Evolutionary conservation across 345 rosid genomes (phyloP).

Genomic region (Gossypium longicalyx): DNA sequence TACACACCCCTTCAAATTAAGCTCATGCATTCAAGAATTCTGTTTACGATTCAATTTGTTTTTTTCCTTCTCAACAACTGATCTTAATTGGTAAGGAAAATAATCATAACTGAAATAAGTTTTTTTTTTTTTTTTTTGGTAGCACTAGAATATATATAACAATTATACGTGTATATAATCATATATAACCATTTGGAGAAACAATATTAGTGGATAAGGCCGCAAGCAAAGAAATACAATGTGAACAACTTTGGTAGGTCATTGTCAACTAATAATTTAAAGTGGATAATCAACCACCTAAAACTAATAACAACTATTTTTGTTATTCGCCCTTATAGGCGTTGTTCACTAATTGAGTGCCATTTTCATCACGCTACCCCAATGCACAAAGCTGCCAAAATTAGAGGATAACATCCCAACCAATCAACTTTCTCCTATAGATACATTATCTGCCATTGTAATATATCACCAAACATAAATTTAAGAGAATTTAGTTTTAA

Average conservation of each 20-base stretch:
- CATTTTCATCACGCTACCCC: slow-evolving; percentile 6
- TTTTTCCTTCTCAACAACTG: neutral
- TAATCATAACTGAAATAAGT: neutral
- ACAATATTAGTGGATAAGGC: neutral
- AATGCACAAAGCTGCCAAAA: neutral
- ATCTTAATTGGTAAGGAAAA: neutral
- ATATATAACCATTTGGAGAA: neutral
- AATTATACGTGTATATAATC: no score
- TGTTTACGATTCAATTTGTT: neutral
- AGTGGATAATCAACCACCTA: no score
- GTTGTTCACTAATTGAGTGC: neutral
- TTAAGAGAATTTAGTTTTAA: no score
- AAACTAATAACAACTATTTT: neutral
- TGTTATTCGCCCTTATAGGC: neutral
- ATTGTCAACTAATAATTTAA: neutral
- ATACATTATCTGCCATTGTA: no score
- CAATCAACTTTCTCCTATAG: neutral
- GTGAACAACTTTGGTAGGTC: neutral
- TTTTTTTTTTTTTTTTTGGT: neutral
- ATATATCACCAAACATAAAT: no score
- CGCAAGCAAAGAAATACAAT: neutral
- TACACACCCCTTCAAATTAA: neutral
- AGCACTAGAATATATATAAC: neutral
- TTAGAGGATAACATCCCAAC: neutral
- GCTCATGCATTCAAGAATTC: neutral